Evolutionary conservation across 495 filamentous ascomycete genomes (phyloP), one percentile per base, ranked within the genome.

Genomic region (Penicillium bialowiezense): DNA sequence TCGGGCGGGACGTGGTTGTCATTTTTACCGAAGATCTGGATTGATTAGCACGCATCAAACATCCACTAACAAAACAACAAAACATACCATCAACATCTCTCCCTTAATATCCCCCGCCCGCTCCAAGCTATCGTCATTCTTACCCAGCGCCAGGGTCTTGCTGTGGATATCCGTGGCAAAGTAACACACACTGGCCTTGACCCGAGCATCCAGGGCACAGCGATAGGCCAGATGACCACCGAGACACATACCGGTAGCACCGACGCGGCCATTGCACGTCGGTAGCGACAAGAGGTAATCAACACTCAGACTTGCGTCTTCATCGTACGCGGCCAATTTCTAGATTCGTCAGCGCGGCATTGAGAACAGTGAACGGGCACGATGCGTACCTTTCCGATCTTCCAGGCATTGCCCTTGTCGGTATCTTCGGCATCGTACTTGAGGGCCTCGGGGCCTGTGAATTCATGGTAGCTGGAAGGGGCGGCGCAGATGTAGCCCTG

Each of bases 401-500:
- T 96, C 76, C 80, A 95, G 38, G 80, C 75, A 60, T 97, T 97
- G 12, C 92, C 92, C 40, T 78, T 73, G 61, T 96, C 89, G 0
- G 92, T 97, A 34, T 91, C 92, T 1, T 86, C 86, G 1, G 78
- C 90, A 62, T 96, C 88, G 68, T 97, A 96, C 26, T 83, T 77
- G 44, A 97, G 75, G 5, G 91, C 75, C 60, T 91, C 90, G 1
- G 91, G 88, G 3, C 87, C 88, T 19, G 83, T 89, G 65, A 96
- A 96, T 69, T 96, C 91, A 63, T 97, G 92, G 63, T 95, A 97
- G 48, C 83, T 90, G 34, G 87, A 91, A 0, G 91, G 91, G 1
- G 90, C 91, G 4, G 85, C 92, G 48, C 89, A 90, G 51, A 97
- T 95, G 65, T 95, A 97, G 43, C 92, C 92, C 60, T 95, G 90